These are phyloP conservation scores for Corylus heterophylla DNA, from an alignment of 306 rosid species.

Conservation along the genomic window DNA sequence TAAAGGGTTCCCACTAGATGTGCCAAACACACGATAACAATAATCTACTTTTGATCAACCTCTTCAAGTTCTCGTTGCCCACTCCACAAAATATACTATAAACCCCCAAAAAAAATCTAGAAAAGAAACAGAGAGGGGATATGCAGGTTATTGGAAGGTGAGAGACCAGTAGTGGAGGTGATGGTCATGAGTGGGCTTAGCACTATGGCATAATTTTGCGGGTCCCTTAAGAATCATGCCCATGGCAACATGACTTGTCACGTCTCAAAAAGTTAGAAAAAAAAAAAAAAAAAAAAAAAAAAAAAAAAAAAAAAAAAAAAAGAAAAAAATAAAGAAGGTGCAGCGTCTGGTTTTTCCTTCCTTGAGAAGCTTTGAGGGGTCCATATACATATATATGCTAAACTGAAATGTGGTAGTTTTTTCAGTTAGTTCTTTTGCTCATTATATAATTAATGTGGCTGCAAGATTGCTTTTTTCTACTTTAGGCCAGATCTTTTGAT, in stretches of 20 bases:
- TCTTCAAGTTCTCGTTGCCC: constrained; percentile 8
- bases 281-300: not conserved
- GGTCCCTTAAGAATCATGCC: constrained; percentile 66
- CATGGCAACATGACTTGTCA: constrained; percentile 36
- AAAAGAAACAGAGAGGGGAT: constrained; percentile 20
- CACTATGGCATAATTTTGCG: constrained; percentile 50
- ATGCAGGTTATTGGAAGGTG: constrained; percentile 13
- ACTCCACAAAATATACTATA: not conserved
- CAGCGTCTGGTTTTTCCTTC: constrained; percentile 38
- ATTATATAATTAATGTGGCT: not conserved
- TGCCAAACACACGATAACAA: constrained; percentile 1
- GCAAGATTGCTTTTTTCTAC: not conserved
- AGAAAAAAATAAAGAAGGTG: not conserved
- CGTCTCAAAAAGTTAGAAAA: constrained; percentile 25
- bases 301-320: not conserved
- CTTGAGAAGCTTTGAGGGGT: too few relatives aligned
- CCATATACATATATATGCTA: too few relatives aligned
- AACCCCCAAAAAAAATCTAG: constrained; percentile 22
- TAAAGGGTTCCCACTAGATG: not conserved
- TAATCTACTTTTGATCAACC: not conserved
- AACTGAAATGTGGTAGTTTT: not conserved
- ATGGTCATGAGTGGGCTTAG: constrained; percentile 61
- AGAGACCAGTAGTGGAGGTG: constrained; percentile 43
- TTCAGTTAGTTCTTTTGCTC: not conserved
- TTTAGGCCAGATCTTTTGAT: too few relatives aligned